A percentile compares a stretch with the other conserved stretches of the same genome.
These are phyloP conservation scores for Scenedesmus sp. DNA, from an alignment of 163 green algal genomes.

Conservation along the genomic window DNA sequence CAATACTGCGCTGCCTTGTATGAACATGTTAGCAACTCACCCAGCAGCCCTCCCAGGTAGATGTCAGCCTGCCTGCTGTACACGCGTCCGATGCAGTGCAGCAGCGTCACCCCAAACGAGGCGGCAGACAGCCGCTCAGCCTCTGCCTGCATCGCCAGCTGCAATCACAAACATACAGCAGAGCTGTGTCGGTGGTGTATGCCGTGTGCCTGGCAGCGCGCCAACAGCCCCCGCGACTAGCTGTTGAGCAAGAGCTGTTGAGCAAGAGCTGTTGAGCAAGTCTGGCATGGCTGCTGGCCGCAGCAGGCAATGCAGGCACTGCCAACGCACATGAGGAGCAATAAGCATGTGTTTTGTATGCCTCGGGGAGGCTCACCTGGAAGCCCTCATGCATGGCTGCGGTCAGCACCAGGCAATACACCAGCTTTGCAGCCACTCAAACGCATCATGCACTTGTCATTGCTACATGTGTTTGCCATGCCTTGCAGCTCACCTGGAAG, in stretches of 20 bases:
- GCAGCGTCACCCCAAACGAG: slow-evolving; percentile 86
- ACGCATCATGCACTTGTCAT: too few relatives aligned
- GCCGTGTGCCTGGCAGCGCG: background rate
- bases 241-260: background rate
- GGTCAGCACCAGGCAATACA: too few relatives aligned
- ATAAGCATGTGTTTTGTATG: background rate
- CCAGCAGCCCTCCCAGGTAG: slow-evolving; percentile 74
- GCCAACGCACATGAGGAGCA: background rate
- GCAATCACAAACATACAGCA: background rate
- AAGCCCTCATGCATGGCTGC: too few relatives aligned
- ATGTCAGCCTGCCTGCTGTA: slow-evolving; percentile 86
- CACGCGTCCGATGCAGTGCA: slow-evolving; percentile 81
- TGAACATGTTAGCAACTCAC: background rate
- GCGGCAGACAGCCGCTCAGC: slow-evolving; percentile 74
- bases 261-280: background rate
- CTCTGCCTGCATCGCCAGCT: slow-evolving; percentile 74
- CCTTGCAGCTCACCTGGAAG: slow-evolving; percentile 66
- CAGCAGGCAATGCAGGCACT: background rate
- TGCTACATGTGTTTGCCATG: too few relatives aligned
- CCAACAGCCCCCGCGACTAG: background rate
- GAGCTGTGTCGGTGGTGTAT: background rate
- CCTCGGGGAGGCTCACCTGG: too few relatives aligned
- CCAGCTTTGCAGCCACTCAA: too few relatives aligned
- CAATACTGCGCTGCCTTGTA: background rate
- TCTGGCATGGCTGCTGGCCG: background rate